A percentile compares a stretch with the other conserved stretches of the same genome.
Evolutionary conservation across 2,329 filamentous ascomycete species (phyloP).

Genomic region (Alternaria gansuensis): DNA sequence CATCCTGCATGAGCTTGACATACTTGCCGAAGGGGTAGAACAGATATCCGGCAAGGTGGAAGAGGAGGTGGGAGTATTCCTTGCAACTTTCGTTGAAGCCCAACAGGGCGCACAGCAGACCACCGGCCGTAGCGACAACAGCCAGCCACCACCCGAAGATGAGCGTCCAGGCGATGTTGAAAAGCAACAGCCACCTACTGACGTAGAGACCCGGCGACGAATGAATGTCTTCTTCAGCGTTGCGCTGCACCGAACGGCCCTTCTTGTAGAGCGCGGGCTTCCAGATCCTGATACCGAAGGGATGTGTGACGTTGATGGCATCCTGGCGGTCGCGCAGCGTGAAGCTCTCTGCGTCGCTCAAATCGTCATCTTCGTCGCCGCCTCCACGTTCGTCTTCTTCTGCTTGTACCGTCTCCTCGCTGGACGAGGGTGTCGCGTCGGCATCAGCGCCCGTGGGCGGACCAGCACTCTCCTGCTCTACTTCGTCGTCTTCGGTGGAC

Average conservation of each 20-base stretch:
- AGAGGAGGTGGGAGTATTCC: slow-evolving; percentile 86
- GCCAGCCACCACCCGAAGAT: slow-evolving; percentile 98
- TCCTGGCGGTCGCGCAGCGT: slow-evolving; percentile 96
- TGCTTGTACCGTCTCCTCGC: slow-evolving; percentile 52
- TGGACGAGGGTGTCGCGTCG: slow-evolving; percentile 44
- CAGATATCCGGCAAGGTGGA: slow-evolving; percentile 84
- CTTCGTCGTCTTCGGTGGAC: slow-evolving; percentile 60
- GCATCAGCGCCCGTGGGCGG: slow-evolving; percentile 34
- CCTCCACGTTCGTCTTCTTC: slow-evolving; percentile 60
- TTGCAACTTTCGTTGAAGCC: slow-evolving; percentile 78
- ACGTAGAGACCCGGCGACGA: slow-evolving; percentile 90
- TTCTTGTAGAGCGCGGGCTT: slow-evolving; percentile 99
- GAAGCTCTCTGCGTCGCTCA: slow-evolving; percentile 96
- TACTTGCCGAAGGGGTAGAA: slow-evolving; percentile 98
- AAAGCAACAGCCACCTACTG: slow-evolving; percentile 82
- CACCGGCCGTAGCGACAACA: slow-evolving; percentile 75
- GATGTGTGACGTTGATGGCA: slow-evolving; percentile 98
- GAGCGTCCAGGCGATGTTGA: slow-evolving; percentile 90
- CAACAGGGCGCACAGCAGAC: slow-evolving; percentile 79
- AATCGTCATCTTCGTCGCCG: slow-evolving; percentile 70
- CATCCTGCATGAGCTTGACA: slow-evolving; percentile 90
- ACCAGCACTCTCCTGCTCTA: slow-evolving; percentile 46
- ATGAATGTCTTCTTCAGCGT: slow-evolving; percentile 95
- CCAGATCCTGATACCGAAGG: slow-evolving; percentile 98
- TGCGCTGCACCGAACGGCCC: slow-evolving; percentile 92